Conservation (phyloP, 345 rosid species). For the Camelina laxa region DNA sequence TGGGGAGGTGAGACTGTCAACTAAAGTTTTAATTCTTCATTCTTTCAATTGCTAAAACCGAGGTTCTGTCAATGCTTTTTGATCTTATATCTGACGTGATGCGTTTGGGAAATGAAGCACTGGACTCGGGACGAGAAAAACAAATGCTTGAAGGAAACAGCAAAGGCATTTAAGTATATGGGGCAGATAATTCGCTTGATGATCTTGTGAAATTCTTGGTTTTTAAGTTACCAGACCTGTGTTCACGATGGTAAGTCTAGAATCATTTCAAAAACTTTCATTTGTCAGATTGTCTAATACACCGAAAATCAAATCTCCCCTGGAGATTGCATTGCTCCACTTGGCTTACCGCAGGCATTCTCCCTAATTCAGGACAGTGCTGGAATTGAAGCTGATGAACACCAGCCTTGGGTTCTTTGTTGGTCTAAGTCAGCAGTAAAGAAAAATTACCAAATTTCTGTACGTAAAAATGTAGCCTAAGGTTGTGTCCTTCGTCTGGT, state of each 20-base stretch:
- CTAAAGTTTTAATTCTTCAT: conserved; percentile 4
- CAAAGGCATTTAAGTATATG: conserved; percentile 71
- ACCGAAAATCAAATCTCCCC: not conserved
- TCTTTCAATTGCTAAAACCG: not conserved
- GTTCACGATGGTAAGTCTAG: not conserved
- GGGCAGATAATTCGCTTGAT: conserved; percentile 89
- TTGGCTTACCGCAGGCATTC: not conserved
- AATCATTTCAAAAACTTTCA: not conserved
- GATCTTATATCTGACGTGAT: conserved; percentile 19
- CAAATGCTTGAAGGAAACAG: conserved; percentile 82
- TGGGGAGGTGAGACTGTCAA: conserved; percentile 64
- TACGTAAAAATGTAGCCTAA: conserved; percentile 1
- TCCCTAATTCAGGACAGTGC: not conserved
- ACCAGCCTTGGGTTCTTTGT: not conserved
- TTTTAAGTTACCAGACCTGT: not conserved
- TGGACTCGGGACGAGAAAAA: conserved; percentile 82
- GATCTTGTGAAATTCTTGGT: conserved; percentile 44
- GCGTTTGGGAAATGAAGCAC: conserved; percentile 56
- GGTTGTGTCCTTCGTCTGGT: conserved; percentile 8
- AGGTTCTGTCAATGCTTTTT: conserved; percentile 17
- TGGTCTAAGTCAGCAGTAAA: not conserved
- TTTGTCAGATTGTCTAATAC: not conserved
- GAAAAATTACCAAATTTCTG: not conserved
- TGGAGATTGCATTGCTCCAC: not conserved
- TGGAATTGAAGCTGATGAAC: conserved; percentile 8